Percentiles rank a stretch among this genome's conserved stretches.
Evolutionary conservation across 2,329 filamentous ascomycete species (phyloP).

Genomic region (Trichoderma atroviride): DNA sequence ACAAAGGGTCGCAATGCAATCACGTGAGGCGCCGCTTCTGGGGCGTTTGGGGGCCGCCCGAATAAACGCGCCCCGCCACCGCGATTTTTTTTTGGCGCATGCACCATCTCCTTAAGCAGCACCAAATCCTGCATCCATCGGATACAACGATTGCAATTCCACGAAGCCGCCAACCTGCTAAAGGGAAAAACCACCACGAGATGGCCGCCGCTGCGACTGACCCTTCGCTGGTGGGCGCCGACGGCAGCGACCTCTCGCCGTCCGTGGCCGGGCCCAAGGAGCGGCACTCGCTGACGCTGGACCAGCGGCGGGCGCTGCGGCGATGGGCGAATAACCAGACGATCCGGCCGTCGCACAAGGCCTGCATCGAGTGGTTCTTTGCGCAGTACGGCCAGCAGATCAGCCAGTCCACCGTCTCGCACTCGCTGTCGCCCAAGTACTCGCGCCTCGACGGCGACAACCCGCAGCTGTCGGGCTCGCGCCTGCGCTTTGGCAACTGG

Average conservation of each 20-base stretch:
- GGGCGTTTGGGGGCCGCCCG: no score
- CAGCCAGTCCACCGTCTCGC: constrained; percentile 65
- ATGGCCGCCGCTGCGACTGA: constrained; percentile 46
- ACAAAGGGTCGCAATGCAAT: not conserved
- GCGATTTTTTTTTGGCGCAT: constrained; percentile 34
- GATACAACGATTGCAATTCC: constrained; percentile 46
- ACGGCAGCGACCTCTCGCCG: constrained; percentile 24
- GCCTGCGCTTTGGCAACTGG: constrained; percentile 65
- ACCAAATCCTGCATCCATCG: constrained; percentile 41
- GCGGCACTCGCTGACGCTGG: constrained; percentile 63
- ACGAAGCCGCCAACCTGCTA: constrained; percentile 36
- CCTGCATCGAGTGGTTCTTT: constrained; percentile 66
- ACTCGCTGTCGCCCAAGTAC: constrained; percentile 64
- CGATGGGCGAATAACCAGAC: constrained; percentile 62
- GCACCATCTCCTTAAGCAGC: constrained; percentile 41
- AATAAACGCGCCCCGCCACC: constrained; percentile 35
- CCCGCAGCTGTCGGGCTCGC: constrained; percentile 63
- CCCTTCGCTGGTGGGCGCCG: constrained; percentile 42
- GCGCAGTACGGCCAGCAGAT: constrained; percentile 61
- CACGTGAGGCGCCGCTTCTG: constrained; percentile 13
- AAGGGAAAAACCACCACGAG: constrained; percentile 34
- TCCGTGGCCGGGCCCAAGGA: constrained; percentile 43
- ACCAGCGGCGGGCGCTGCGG: constrained; percentile 62
- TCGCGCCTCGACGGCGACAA: constrained; percentile 62
- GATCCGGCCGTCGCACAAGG: constrained; percentile 61